Evolutionary conservation across 305 asterid species (phyloP), one percentile per base, ranked within the genome.

Genomic region (Solanum hybrid): DNA sequence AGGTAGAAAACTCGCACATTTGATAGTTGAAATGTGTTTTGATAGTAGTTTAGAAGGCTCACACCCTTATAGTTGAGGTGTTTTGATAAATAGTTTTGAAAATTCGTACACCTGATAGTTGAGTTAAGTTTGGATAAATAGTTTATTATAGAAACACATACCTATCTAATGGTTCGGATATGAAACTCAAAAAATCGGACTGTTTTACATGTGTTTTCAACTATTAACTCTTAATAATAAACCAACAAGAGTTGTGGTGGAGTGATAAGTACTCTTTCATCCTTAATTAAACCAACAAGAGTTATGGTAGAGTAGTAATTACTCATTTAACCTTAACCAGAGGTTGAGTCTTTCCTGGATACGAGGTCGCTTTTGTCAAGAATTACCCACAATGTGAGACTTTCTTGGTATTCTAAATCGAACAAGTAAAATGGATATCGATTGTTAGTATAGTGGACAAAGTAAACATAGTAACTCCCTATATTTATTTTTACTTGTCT

Each of bases 331-430:
- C n/a, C n/a, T n/a, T n/a, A n/a, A n/a, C n/a, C n/a, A n/a, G n/a
- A 28, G 9, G 16, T 51, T 18, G 67, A 51, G 0, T 51, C n/a
- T 0, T 51, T 6, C 2, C 4, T 18, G 0, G n/a, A 51, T 51
- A 16, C 0, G 4, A 4, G 2, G 3, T 46, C 22, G 3, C 22
- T 1, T 46, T 46, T 46, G 64, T 14, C 3, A 14, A 2, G 64
- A 14, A 46, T 46, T 51, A 51, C n/a, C 67, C n/a, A n/a, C n/a
- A n/a, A n/a, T n/a, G n/a, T n/a, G n/a, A 6, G 0, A 57, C 2
- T 57, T 51, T 6, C 2, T 57, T 57, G 69, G 6, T 18, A 57
- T 57, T 57, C 69, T 57, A 18, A 57, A 16, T 51, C 9, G 11
- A 57, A 57, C 24, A 18, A 57, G 69, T 57, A 57, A 6, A 16